Evolutionary conservation across 225 moss, liverwort and hornwort genomes (phyloP).

Genomic region (Bryoerythrophyllum caledonicum): DNA sequence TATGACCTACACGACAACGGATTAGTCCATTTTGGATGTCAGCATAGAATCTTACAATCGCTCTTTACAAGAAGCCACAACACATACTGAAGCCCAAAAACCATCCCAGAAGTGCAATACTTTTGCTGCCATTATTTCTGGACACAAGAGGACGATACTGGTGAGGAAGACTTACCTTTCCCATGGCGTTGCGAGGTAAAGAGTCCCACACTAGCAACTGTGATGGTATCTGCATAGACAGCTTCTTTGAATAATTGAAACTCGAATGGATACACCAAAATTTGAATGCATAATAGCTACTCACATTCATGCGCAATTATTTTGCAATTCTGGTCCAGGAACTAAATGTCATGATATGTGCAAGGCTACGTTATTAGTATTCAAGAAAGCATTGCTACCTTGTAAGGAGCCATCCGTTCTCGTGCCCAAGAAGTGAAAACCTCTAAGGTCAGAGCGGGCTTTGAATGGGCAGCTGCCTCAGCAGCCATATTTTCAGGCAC

Average conservation of each 20-base stretch:
- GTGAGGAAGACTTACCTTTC: slow-evolving; percentile 45
- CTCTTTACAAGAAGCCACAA: background rate
- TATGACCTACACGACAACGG: background rate
- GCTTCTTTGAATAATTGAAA: background rate
- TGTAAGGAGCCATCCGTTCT: slow-evolving; percentile 67
- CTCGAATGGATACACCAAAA: background rate
- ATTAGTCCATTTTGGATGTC: background rate
- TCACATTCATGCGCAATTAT: background rate
- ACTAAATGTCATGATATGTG: slow-evolving; percentile 8
- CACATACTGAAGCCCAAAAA: background rate
- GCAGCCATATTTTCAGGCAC: slow-evolving; percentile 44
- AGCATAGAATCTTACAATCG: background rate
- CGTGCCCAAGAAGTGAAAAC: slow-evolving; percentile 49
- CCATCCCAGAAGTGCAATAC: background rate
- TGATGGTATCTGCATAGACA: slow-evolving; percentile 53
- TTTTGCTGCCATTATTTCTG: background rate
- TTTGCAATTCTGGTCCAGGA: background rate
- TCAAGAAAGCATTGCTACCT: slow-evolving; percentile 40
- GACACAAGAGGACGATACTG: background rate
- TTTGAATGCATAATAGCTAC: background rate
- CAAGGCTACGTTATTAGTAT: background rate
- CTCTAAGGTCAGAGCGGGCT: slow-evolving; percentile 48
- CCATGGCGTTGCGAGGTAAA: slow-evolving; percentile 70
- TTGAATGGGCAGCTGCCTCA: slow-evolving; percentile 47
- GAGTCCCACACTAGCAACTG: slow-evolving; percentile 51